These are phyloP conservation scores for Phoma herbarum DNA, from an alignment of 2,329 filamentous ascomycete species.

Conservation along the genomic window DNA sequence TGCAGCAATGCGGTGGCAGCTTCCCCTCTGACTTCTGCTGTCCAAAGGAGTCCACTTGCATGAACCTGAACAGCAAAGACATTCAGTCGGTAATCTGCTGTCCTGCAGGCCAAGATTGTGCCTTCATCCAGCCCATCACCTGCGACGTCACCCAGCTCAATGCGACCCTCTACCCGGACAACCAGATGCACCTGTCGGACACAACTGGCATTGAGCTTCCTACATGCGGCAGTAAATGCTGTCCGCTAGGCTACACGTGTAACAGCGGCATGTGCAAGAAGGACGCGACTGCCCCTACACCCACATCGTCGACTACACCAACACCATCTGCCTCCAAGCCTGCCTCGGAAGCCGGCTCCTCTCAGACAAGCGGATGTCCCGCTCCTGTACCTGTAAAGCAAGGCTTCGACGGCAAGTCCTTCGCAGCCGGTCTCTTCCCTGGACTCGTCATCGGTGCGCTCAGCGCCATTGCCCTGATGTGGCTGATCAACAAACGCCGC, in stretches of 20 bases:
- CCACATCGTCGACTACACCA: constrained; percentile 31
- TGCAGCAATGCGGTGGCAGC: constrained; percentile 62
- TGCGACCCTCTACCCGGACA: constrained; percentile 62
- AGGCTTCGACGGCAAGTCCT: constrained; percentile 47
- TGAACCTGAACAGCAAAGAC: constrained; percentile 65
- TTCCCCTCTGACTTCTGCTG: constrained; percentile 76
- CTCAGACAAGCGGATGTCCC: constrained; percentile 40
- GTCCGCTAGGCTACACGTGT: constrained; percentile 77
- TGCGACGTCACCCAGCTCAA: constrained; percentile 72
- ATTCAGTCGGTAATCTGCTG: constrained; percentile 76
- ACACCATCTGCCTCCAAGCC: constrained; percentile 41
- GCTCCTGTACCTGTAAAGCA: constrained; percentile 28
- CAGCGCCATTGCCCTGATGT: constrained; percentile 41
- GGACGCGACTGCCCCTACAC: constrained; percentile 52
- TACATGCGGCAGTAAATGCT: constrained; percentile 69
- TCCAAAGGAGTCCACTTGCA: constrained; percentile 62
- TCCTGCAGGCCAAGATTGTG: constrained; percentile 66
- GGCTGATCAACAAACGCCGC: constrained; percentile 48
- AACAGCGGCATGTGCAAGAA: constrained; percentile 60
- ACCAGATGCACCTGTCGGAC: constrained; percentile 72
- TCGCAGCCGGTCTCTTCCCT: constrained; percentile 51
- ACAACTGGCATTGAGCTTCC: constrained; percentile 63
- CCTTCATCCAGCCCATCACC: constrained; percentile 68
- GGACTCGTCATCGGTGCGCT: constrained; percentile 50
- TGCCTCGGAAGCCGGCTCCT: constrained; percentile 34